Conservation (phyloP, 805 yeast genomes). For the Danielia reshetovae region DNA sequence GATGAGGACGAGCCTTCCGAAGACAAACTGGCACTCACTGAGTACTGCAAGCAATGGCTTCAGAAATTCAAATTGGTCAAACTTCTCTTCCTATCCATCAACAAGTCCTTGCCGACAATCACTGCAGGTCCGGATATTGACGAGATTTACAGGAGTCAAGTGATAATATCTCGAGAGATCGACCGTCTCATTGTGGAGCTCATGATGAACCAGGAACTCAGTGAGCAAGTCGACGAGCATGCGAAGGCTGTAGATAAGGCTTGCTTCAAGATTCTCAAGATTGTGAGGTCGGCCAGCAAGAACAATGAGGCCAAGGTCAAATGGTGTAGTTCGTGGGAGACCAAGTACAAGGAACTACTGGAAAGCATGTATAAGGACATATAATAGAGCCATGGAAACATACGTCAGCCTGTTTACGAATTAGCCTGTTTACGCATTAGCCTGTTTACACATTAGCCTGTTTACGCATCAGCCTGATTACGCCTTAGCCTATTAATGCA, state of each 20-base stretch:
- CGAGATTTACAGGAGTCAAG: conserved; percentile 40
- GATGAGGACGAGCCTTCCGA: conserved; percentile 7
- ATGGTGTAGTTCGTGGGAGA: conserved; percentile 55
- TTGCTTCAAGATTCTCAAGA: conserved; percentile 27
- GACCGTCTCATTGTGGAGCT: conserved; percentile 60
- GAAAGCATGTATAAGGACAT: conserved; percentile 10
- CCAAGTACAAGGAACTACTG: conserved; percentile 35
- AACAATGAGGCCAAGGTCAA: conserved; percentile 49
- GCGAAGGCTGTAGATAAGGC: conserved; percentile 23
- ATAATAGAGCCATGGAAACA: neutral
- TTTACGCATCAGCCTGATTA: too few species aligned
- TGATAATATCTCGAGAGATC: conserved; percentile 38
- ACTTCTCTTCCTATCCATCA: conserved; percentile 53
- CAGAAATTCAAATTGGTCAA: conserved; percentile 53
- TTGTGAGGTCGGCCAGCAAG: conserved; percentile 46
- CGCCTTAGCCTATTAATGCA: too few species aligned
- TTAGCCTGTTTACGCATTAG: too few species aligned
- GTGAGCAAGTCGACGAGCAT: conserved; percentile 28
- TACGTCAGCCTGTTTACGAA: too few species aligned
- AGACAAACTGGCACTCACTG: conserved; percentile 25
- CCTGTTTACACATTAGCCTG: too few species aligned
- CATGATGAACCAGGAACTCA: conserved; percentile 45
- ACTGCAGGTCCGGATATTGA: conserved; percentile 45
- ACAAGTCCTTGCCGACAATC: conserved; percentile 51
- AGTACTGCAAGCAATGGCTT: conserved; percentile 47